Percentiles rank a stretch among this genome's conserved stretches.
Evolutionary conservation across 1,284 basidiomycete species (phyloP).

Genomic region (Pascua sp.): DNA sequence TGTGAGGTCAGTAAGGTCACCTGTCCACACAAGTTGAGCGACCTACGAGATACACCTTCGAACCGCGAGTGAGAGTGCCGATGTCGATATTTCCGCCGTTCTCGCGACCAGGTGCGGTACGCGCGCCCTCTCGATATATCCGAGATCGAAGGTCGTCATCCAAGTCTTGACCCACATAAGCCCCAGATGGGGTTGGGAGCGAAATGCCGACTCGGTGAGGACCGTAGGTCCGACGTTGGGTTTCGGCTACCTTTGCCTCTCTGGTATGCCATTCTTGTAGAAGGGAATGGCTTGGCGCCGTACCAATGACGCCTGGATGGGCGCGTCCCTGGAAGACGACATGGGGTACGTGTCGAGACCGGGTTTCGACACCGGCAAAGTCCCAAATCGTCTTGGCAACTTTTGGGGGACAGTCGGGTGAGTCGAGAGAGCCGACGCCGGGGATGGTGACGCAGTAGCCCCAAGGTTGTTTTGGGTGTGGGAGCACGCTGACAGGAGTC

Average conservation of each 20-base stretch:
- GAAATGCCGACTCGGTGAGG: slow-evolving; percentile 60
- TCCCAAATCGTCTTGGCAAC: slow-evolving; percentile 79
- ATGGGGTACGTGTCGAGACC: slow-evolving; percentile 70
- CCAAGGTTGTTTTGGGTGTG: slow-evolving; percentile 74
- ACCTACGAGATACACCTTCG: slow-evolving; percentile 16
- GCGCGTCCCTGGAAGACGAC: slow-evolving; percentile 73
- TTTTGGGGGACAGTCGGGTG: slow-evolving; percentile 48
- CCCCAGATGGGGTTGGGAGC: slow-evolving; percentile 60
- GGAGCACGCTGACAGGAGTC: slow-evolving; percentile 52
- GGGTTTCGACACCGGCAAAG: slow-evolving; percentile 66
- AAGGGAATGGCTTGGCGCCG: slow-evolving; percentile 67
- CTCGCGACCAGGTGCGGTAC: slow-evolving; percentile 71
- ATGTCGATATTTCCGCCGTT: slow-evolving; percentile 82
- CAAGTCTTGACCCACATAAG: slow-evolving; percentile 64
- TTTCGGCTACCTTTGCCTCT: slow-evolving; percentile 64
- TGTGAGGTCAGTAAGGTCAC: neutral
- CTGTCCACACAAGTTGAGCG: too few species aligned
- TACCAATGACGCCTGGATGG: slow-evolving; percentile 72
- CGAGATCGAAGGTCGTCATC: slow-evolving; percentile 54
- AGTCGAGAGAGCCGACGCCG: slow-evolving; percentile 11
- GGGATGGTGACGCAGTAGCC: slow-evolving; percentile 61
- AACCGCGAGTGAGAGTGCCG: slow-evolving; percentile 62
- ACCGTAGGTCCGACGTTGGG: slow-evolving; percentile 42
- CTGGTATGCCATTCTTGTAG: slow-evolving; percentile 70
- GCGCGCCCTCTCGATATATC: slow-evolving; percentile 65